Base-by-base conservation (phyloP, 2,329 filamentous ascomycete genomes). In the Botryotinia calthae region DNA sequence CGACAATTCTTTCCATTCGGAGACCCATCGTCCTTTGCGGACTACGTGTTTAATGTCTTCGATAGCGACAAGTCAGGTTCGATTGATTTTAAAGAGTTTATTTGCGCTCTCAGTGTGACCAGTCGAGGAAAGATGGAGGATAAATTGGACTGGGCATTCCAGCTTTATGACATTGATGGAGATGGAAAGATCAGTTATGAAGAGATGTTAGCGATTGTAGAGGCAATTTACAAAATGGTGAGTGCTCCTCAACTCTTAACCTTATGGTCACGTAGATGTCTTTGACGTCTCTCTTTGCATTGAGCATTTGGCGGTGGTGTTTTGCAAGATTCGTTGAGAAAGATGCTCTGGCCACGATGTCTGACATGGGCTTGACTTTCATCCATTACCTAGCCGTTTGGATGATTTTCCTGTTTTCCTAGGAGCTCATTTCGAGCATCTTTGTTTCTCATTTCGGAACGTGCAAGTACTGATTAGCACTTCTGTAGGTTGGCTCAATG, bases 221-320 rank as follows among this genome's bases (percentile, higher is more conserved):
- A 98, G 85, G 96, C 96, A 72, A 99, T 99, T 81, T 99, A 99
- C 88, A 99, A 98, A 84, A 99, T 99, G 96, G 96, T 98, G 83
- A 62, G 83, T 75, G 61, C 61, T 25, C 34, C 40, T 71, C 61
- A 59, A 31, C 40, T 37, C 16, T 18, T 56, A 22, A 25, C 20
- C n/a, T 22, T 8, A 67, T 56, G 25, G 37, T 70, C 72, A 70
- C 62, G 59, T 73, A 72, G 51, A 4, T 1, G 6, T 4, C 9
- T 10, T 18, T 7, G 34, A 16, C 4, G 37, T 20, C 9, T 54
- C 6, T 28, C 28, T 67, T 56, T 18, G 22, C 16, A 54, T 12
- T 67, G 25, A 46, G 25, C 34, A 48, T 67, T 34, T 14, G 6
- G 25, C 28, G 37, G 18, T 31, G n/a, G 5, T 67, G 12, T 67